Percentiles rank a stretch among this genome's conserved stretches.
phyloP scores from a whole-genome alignment of 257 asterid species.

The Solanum rostratum region DNA sequence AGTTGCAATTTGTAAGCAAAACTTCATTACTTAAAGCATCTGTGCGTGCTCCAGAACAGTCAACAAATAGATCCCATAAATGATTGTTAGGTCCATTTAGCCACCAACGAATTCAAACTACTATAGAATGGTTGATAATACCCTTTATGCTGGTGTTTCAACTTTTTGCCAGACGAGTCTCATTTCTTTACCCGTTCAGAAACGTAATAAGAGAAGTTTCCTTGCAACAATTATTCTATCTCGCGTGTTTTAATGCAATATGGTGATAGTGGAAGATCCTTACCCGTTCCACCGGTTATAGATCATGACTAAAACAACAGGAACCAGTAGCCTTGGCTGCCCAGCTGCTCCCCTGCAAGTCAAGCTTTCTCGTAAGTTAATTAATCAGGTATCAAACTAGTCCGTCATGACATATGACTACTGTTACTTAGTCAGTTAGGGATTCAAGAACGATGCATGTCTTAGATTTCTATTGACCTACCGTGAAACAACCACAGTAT shows the following conservation, averaged over 20 bases:
- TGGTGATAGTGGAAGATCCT: conserved; percentile 1
- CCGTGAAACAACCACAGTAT: neutral
- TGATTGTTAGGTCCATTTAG: neutral
- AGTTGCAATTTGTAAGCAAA: neutral
- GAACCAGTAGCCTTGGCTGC: conserved; percentile 87
- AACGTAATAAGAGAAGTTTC: neutral
- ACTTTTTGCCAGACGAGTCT: neutral
- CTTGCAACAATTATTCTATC: neutral
- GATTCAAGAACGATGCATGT: neutral
- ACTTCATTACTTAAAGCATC: neutral
- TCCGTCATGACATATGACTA: neutral
- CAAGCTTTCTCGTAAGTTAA: neutral
- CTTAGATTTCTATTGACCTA: neutral
- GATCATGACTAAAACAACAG: conserved; percentile 77
- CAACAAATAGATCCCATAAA: neutral
- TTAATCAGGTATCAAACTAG: neutral
- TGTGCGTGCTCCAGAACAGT: neutral
- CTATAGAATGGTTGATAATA: neutral
- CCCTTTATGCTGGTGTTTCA: neutral
- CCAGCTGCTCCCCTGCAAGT: conserved; percentile 75
- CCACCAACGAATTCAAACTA: neutral
- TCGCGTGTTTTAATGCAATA: neutral
- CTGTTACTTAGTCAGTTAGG: neutral
- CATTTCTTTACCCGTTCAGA: neutral
- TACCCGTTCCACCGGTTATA: conserved; percentile 88